Percentiles rank a stretch among this genome's conserved stretches.
phyloP scores from a whole-genome alignment of 2,329 filamentous ascomycete genomes.

The Fusarium equiseti region DNA sequence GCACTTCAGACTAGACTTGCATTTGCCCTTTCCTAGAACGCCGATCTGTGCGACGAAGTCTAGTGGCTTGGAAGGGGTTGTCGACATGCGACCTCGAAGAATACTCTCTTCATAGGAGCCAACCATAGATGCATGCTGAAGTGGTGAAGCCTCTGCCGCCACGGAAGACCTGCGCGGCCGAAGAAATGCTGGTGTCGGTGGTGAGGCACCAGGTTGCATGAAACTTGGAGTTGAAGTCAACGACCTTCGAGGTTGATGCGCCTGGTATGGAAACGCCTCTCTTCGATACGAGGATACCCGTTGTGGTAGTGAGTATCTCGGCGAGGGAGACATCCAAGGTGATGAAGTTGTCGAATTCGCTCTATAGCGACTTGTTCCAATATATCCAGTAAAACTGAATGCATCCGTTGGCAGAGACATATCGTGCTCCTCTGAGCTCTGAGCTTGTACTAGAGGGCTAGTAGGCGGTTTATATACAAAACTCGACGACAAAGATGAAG shows the following conservation, averaged over 20 bases:
- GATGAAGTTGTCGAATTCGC: slow-evolving; percentile 71
- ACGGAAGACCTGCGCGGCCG: slow-evolving; percentile 76
- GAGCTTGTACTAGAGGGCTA: slow-evolving; percentile 89
- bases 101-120: slow-evolving; percentile 99
- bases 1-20: slow-evolving; percentile 85
- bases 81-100: slow-evolving; percentile 94
- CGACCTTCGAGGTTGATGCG: slow-evolving; percentile 82
- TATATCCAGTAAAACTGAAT: slow-evolving; percentile 60
- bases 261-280: slow-evolving; percentile 77
- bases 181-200: slow-evolving; percentile 64
- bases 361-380: slow-evolving; percentile 73
- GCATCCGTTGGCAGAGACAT: slow-evolving; percentile 66
- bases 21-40: slow-evolving; percentile 88
- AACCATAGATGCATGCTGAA: slow-evolving; percentile 94
- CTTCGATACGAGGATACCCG: slow-evolving; percentile 60
- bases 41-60: slow-evolving; percentile 96
- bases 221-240: slow-evolving; percentile 69
- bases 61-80: slow-evolving; percentile 89
- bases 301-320: slow-evolving; percentile 47
- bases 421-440: slow-evolving; percentile 81
- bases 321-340: slow-evolving; percentile 57
- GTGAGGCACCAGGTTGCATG: slow-evolving; percentile 55
- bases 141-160: slow-evolving; percentile 77
- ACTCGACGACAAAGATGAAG: slow-evolving; percentile 79
- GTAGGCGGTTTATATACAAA: slow-evolving; percentile 91